Evolutionary conservation across 805 yeast species (phyloP), one percentile per base, ranked within the genome.

Genomic region (Myxozyma nipponensis): DNA sequence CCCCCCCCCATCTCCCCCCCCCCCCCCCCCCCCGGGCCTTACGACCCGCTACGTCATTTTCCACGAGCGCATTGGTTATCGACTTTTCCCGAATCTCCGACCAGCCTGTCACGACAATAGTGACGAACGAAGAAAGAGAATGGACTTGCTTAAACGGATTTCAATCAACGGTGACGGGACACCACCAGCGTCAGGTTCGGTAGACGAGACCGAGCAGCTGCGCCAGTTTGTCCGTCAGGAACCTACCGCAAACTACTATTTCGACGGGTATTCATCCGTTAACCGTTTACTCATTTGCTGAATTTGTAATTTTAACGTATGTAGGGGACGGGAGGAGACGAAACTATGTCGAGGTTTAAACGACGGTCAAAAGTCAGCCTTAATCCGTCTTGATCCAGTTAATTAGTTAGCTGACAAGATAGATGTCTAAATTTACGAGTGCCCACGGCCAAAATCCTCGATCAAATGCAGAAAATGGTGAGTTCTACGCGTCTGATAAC

Each of bases 391-490:
- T 17, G 5, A 24, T 22, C 26, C 6, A 23, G 10, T 17, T n/a
- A 23, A 39, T n/a, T 37, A 32, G 17, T 28, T 22, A 23, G 13
- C n/a, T 28, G 26, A 9, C 7, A 6, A 5, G 15, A 4, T 22
- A 46, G 52, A 19, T 54, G 58, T 39, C 7, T 52, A 10, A 42
- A 42, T 9, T 36, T 54, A 10, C 40, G 45, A 10, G 25, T 54
- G 21, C 46, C 58, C 13, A 52, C 58, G 9, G 30, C 40, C 13
- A 41, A 44, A 13, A 47, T 54, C 21, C 50, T 54, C 2, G 48
- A 36, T 18, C 52, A 49, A 39, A 54, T 54, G 58, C 57, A 49
- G 30, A 54, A 52, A 26, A 19, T 53, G 28, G 47, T 44, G 17
- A 18, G 47, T 17, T 24, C 23, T 13, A 9, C 4, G 4, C 22